These are phyloP conservation scores for Candida sojae DNA, from an alignment of 1,139 yeast genomes.

Conservation along the genomic window DNA sequence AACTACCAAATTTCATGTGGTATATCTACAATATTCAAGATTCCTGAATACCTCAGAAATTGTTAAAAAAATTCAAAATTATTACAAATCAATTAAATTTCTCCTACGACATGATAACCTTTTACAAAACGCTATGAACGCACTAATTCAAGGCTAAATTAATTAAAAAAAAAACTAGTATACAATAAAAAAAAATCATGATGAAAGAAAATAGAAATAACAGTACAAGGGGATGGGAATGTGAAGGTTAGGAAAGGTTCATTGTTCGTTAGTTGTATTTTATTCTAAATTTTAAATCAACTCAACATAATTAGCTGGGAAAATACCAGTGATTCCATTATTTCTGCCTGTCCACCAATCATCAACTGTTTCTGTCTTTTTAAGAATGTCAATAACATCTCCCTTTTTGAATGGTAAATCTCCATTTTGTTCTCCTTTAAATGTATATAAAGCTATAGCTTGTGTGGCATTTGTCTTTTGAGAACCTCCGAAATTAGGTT, in stretches of 20 bases:
- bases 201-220: background rate
- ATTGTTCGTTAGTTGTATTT: background rate
- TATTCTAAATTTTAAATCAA: constrained; percentile 44
- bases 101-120: background rate
- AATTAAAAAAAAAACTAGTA: background rate
- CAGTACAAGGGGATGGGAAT: background rate
- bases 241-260: too few relatives aligned
- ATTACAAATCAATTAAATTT: background rate
- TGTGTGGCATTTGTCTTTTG: constrained; percentile 57
- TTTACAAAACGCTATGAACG: background rate
- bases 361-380: constrained; percentile 82
- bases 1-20: constrained; percentile 10
- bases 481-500: constrained; percentile 54
- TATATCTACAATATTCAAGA: constrained; percentile 12
- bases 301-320: constrained; percentile 97
- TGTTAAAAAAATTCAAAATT: constrained; percentile 2
- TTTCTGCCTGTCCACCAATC: constrained; percentile 99
- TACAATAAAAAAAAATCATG: background rate
- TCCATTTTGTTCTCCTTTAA: constrained; percentile 88
- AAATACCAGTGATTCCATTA: constrained; percentile 83
- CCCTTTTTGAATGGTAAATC: constrained; percentile 93
- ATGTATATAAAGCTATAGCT: constrained; percentile 87
- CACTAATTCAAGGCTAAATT: background rate
- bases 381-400: constrained; percentile 85
- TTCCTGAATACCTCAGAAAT: constrained; percentile 6